Conservation (phyloP, 192 early-diverging fungal species). For the Gonapodya prolifera region DNA sequence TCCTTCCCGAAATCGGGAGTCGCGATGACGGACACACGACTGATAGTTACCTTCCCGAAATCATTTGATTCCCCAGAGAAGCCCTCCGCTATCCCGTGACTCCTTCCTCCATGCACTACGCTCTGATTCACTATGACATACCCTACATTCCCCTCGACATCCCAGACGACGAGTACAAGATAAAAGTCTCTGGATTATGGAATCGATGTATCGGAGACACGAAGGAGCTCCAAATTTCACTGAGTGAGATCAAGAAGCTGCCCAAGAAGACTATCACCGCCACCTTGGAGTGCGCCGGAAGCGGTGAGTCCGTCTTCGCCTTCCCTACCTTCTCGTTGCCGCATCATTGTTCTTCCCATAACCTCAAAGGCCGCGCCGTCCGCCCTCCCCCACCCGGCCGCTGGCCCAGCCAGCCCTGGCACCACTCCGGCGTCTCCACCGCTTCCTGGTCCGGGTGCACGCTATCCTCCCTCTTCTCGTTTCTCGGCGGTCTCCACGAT, state of each 20-base stretch:
- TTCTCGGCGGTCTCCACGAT: neutral
- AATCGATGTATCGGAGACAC: neutral
- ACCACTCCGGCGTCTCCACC: neutral
- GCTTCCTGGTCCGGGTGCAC: neutral
- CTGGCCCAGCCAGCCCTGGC: neutral
- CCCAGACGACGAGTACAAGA: neutral
- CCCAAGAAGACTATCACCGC: neutral
- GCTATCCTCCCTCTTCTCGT: neutral
- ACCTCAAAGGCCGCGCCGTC: neutral
- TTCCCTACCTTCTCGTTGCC: neutral
- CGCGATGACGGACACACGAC: no score
- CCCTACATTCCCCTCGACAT: neutral
- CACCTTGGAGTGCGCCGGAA: neutral
- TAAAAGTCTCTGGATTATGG: neutral
- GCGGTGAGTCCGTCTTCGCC: neutral
- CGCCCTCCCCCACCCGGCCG: no score
- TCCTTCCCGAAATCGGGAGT: no score
- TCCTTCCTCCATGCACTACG: neutral
- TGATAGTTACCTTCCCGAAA: no score
- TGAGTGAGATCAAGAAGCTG: neutral
- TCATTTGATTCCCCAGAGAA: no score
- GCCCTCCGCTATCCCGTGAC: neutral
- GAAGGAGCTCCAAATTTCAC: neutral
- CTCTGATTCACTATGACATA: neutral
- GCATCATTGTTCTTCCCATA: neutral